Evolutionary conservation across 371 early-diverging fungal species (phyloP), one percentile per base, ranked within the genome.

Genomic region (Umbelopsis sp.): DNA sequence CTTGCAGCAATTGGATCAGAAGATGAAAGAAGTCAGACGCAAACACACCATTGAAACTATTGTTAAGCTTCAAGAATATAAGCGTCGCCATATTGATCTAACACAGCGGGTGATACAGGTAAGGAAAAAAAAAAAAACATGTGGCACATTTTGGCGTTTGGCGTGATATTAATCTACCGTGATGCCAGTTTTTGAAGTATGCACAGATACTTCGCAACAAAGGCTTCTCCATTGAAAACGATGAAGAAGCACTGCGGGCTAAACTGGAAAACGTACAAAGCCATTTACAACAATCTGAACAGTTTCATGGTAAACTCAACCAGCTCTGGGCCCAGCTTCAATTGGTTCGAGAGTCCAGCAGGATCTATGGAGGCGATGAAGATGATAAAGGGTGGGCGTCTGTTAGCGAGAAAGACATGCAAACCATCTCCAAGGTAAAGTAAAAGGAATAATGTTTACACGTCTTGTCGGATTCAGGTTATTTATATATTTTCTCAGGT

Each of bases 321-420:
- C 94, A 94, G 68, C 81, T 94, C 18, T 91, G 92, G 89, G 93
- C 93, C 18, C 89, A 90, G 62, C 73, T 92, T 41, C 93, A 93
- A 53, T 77, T 89, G 68, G 82, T 92, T 25, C 93, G 93, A 70
- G 93, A 93, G 52, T 84, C 89, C 24, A 85, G 85, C 65, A 67
- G 89, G 63, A 77, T 85, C 22, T 80, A 83, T 63, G 80, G 78
- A 25, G 76, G 75, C 18, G 67, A 76, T 37, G 77, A 73, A 50
- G 76, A 75, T 41, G 75, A 75, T 12, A 73, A 74, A 37, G 76
- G 75, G 11, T 83, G 83, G 76, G 74, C 78, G 20, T 63, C 74
- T 24, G 76, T 82, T 8, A 80, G 80, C 46, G 77, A 77, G 44
- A 73, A 83, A 3, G 75, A 85, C 32, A 74, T 85, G 71, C 66